These are phyloP conservation scores for Nicotiana paniculata DNA, from an alignment of 257 asterid species.

Conservation along the genomic window DNA sequence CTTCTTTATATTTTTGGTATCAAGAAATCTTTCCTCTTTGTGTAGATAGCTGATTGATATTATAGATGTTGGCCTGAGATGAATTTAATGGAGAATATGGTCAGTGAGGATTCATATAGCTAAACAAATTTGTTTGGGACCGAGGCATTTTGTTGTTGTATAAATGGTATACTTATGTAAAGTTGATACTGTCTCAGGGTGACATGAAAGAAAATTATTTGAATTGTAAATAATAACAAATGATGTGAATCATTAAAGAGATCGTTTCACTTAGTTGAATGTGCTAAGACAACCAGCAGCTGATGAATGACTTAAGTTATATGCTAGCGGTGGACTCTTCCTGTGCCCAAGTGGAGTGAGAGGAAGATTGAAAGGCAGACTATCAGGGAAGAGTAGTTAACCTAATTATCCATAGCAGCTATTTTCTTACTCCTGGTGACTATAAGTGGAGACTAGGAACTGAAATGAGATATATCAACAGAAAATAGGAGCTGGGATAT, in stretches of 20 bases:
- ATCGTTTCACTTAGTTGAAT: not conserved
- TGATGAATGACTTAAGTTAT: not conserved
- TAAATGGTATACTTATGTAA: not conserved
- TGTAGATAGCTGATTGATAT: not conserved
- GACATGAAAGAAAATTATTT: not conserved
- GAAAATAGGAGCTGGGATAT: not conserved
- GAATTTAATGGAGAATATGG: no score
- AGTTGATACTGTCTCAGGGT: not conserved
- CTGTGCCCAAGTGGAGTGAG: not conserved
- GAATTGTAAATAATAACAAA: not conserved
- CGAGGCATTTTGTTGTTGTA: not conserved
- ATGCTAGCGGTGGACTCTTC: not conserved
- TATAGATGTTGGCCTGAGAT: no score
- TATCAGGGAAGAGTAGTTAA: not conserved
- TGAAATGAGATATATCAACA: not conserved
- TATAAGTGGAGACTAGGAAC: not conserved
- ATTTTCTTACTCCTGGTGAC: not conserved
- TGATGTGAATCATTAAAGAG: not conserved
- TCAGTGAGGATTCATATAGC: no score
- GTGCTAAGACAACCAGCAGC: not conserved
- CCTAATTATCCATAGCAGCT: not conserved
- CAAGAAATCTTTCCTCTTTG: not conserved
- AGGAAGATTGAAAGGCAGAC: not conserved
- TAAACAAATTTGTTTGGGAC: no score
- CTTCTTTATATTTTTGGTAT: not conserved